Base-by-base conservation (phyloP, 805 yeast species). In the Tetrapisispora pingtungensis region DNA sequence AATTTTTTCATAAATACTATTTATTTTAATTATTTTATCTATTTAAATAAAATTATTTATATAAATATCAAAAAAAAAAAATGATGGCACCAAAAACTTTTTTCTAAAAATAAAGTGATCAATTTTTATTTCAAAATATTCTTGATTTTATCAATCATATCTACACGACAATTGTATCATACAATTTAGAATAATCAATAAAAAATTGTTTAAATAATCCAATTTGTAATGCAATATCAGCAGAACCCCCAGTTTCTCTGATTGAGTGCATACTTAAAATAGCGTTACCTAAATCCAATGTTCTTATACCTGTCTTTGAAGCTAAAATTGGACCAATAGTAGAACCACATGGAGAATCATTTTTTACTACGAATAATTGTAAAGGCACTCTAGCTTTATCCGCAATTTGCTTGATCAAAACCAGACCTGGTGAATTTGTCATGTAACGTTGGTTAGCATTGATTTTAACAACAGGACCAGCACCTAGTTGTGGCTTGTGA, bases 401-500 rank as follows among this genome's bases (percentile, higher is more conserved):
- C 3, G 94, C 97, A 42, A 84, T 65, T 49, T 78, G 73, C 59
- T 87, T 82, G 41, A 90, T 54, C 43, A 90, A 64, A 3, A 87
- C 85, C 46, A 88, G 74, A 26, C 97, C 97, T 0, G 89, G 82
- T 13, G 95, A 80, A 65, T 93, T 90, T 14, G 98, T 90, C 54
- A 93, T 88, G 59, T 93, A 93, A 46, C 96, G 77, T 68, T 93
- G 97, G 64, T 87, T 90, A 10, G 97, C 97, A 59, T 90, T 90
- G 59, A 90, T 69, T 65, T 90, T 90, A 58, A 90, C 78, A 3
- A 88, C 97, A 0, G 97, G 96, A 7, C 98, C 98, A 31, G 71
- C 71, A 57, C 95, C 94, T 48, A 90, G 67, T 42, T 72, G 72
- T 1, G 98, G 97, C 51, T 77, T 76, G 63, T 90, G 95, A 48